Evolutionary conservation across 352 stramenopile genomes (phyloP).

Genomic region (Plasmopara viticola): DNA sequence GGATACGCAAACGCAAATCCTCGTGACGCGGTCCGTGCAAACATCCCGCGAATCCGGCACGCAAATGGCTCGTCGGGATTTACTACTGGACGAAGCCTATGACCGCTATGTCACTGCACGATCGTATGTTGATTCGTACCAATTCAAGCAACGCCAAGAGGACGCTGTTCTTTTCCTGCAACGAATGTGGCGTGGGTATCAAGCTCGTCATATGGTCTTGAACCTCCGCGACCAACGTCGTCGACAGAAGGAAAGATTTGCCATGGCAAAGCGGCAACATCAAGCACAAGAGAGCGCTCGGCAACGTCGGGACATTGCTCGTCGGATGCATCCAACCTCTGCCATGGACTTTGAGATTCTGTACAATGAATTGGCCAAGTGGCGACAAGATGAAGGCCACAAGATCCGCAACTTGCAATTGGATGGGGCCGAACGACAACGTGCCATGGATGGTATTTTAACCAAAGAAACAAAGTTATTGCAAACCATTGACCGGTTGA

Average conservation of each 20-base stretch:
- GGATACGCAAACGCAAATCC: too few relatives aligned
- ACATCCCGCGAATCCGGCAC: too few relatives aligned
- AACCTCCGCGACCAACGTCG: conserved; percentile 38
- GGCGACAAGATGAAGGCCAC: conserved; percentile 82
- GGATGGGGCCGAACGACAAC: too few relatives aligned
- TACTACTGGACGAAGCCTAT: conserved; percentile 48
- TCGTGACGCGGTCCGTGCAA: too few relatives aligned
- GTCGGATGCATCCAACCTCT: conserved; percentile 81
- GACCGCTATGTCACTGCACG: conserved; percentile 57
- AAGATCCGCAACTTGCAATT: conserved; percentile 51
- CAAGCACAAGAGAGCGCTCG: conserved; percentile 67
- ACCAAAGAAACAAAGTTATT: conserved; percentile 81
- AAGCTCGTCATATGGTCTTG: conserved; percentile 41
- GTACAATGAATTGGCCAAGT: conserved; percentile 92
- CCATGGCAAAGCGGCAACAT: conserved; percentile 41
- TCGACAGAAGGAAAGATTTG: conserved; percentile 16
- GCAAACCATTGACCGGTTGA: conserved; percentile 87
- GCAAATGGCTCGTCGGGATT: too few relatives aligned
- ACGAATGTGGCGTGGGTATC: conserved; percentile 86
- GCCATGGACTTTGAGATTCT: conserved; percentile 86
- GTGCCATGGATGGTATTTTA: conserved; percentile 60
- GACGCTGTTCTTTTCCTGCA: conserved; percentile 76
- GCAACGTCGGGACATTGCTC: conserved; percentile 86
- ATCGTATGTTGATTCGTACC: conserved; percentile 88
- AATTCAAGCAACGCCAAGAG: conserved; percentile 73